These are phyloP conservation scores for Coniferiporia sulphurascens DNA, from an alignment of 1,284 basidiomycete species.

Conservation along the genomic window DNA sequence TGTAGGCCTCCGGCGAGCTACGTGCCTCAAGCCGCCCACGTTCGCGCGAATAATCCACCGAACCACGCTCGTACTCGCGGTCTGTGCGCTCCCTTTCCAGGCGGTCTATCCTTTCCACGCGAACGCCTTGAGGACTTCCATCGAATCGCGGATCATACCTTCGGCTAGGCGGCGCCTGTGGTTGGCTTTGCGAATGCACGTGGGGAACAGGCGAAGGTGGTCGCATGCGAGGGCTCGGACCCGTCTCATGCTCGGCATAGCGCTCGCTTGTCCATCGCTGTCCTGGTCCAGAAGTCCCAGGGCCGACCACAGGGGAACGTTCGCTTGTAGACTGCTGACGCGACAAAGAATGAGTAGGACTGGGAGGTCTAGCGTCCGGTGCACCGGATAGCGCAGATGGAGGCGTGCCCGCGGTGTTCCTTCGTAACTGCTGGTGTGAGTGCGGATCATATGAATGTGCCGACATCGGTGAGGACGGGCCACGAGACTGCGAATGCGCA, in stretches of 20 bases:
- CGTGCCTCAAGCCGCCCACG: conserved; percentile 7
- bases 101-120: conserved; percentile 19
- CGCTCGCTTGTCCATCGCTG: conserved; percentile 38
- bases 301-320: conserved; percentile 11
- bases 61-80: conserved; percentile 20
- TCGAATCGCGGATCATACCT: conserved; percentile 35
- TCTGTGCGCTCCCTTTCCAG: conserved; percentile 29
- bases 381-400: not conserved
- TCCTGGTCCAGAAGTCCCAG: conserved; percentile 21
- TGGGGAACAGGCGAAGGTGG: conserved; percentile 20
- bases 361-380: not conserved
- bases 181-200: conserved; percentile 20
- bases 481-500: conserved; percentile 11
- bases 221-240: conserved; percentile 33
- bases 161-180: conserved; percentile 21
- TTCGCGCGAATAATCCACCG: not conserved
- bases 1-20: conserved; percentile 7
- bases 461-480: conserved; percentile 13
- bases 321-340: conserved; percentile 2
- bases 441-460: conserved; percentile 14
- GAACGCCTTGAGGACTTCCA: conserved; percentile 22
- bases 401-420: conserved; percentile 6
- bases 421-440: not conserved
- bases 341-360: not conserved
- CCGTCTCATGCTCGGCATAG: conserved; percentile 41